phyloP scores from a whole-genome alignment of 2,329 filamentous ascomycete genomes.

The Sarocladiaceae sp. region DNA sequence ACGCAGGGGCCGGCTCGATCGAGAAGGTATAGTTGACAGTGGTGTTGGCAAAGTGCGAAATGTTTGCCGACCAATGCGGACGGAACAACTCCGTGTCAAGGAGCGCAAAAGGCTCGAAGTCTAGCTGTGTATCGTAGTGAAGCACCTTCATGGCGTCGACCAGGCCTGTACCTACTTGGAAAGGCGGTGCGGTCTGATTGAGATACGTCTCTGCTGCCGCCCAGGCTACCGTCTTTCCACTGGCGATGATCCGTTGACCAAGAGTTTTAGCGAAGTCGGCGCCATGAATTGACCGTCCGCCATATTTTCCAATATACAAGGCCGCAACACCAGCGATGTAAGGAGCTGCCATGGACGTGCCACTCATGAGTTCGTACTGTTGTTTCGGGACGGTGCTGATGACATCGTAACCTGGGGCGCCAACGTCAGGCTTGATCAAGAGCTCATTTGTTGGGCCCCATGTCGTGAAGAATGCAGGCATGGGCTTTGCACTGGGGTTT shows the following conservation, averaged over 20 bases:
- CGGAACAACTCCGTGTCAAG: slow-evolving; percentile 41
- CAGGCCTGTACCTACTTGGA: slow-evolving; percentile 40
- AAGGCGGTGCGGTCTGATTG: slow-evolving; percentile 24
- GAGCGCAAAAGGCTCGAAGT: slow-evolving; percentile 39
- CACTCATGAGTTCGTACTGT: slow-evolving; percentile 39
- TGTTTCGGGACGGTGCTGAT: slow-evolving; percentile 40
- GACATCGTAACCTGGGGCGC: slow-evolving; percentile 42
- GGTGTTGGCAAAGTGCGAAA: slow-evolving; percentile 37
- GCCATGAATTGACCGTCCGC: slow-evolving; percentile 33
- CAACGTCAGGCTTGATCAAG: slow-evolving; percentile 43
- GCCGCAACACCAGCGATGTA: slow-evolving; percentile 46
- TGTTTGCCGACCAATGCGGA: slow-evolving; percentile 25
- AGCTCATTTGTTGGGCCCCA: slow-evolving; percentile 48
- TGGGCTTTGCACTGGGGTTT: slow-evolving; percentile 20
- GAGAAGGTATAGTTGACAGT: slow-evolving; percentile 34
- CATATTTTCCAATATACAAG: slow-evolving; percentile 35
- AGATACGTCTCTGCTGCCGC: slow-evolving; percentile 16
- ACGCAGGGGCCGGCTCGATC: slow-evolving; percentile 34
- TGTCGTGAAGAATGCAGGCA: slow-evolving; percentile 40
- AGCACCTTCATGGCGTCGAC: slow-evolving; percentile 38
- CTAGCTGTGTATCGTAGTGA: slow-evolving; percentile 26
- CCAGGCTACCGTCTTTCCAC: slow-evolving; percentile 26
- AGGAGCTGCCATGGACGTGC: slow-evolving; percentile 52
- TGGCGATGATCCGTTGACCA: slow-evolving; percentile 27
- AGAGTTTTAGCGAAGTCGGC: slow-evolving; percentile 25